Conservation (phyloP, 495 filamentous ascomycete genomes). For the Penicillium canescens region DNA sequence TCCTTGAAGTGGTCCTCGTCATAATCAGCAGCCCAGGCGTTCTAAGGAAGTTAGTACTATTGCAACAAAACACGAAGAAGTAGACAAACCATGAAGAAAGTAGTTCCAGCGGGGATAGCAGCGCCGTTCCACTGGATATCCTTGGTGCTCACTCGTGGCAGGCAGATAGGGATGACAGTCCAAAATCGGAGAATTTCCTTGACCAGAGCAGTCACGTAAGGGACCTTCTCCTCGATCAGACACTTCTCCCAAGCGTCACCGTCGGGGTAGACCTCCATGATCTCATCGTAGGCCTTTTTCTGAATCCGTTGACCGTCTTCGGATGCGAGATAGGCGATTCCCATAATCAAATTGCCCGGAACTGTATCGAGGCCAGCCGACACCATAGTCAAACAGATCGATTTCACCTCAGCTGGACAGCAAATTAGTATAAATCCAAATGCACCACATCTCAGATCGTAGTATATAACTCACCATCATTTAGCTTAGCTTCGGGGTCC, state of each 20-base stretch:
- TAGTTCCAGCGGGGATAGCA: conserved; percentile 62
- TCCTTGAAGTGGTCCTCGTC: conserved; percentile 65
- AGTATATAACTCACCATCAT: conserved; percentile 55
- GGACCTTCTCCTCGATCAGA: conserved; percentile 66
- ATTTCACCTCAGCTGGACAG: conserved; percentile 61
- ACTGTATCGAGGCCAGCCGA: conserved; percentile 71
- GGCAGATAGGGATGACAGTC: conserved; percentile 72
- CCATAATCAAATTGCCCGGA: conserved; percentile 69
- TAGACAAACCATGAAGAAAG: conserved; percentile 61
- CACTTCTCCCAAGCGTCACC: conserved; percentile 66
- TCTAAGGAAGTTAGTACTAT: conserved; percentile 34
- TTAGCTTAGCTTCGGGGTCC: conserved; percentile 61
- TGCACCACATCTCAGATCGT: not conserved
- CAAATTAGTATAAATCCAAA: conserved; percentile 1
- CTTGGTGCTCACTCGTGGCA: conserved; percentile 64
- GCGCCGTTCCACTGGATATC: conserved; percentile 61
- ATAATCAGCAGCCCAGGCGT: conserved; percentile 70
- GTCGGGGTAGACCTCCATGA: conserved; percentile 63
- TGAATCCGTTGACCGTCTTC: conserved; percentile 63
- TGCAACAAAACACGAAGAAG: not conserved
- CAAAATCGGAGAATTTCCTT: conserved; percentile 72
- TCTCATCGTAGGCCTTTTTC: conserved; percentile 60
- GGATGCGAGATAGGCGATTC: conserved; percentile 67
- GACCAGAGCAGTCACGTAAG: conserved; percentile 68
- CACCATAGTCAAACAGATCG: conserved; percentile 75